These are phyloP conservation scores for Dothidotthia symphoricarpi DNA, from an alignment of 2,329 filamentous ascomycete species.

Conservation along the genomic window DNA sequence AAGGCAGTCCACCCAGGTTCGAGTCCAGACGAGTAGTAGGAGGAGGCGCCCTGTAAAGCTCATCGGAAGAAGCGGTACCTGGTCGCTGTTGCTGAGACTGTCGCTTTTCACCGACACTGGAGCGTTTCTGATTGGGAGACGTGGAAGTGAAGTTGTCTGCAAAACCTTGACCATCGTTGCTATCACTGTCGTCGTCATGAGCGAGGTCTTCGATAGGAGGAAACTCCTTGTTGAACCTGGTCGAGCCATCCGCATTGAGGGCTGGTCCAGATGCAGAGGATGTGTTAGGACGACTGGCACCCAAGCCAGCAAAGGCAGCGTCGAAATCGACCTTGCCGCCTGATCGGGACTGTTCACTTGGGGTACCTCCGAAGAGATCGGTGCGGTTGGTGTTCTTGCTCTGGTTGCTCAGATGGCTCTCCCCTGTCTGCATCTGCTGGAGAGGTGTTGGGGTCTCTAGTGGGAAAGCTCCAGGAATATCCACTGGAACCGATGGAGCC, in stretches of 20 bases:
- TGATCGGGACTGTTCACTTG: slow-evolving; percentile 33
- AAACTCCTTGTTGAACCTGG: slow-evolving; percentile 72
- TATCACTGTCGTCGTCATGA: slow-evolving; percentile 77
- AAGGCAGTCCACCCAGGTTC: slow-evolving; percentile 48
- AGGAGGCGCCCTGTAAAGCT: slow-evolving; percentile 35
- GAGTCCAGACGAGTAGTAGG: slow-evolving; percentile 39
- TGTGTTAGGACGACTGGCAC: slow-evolving; percentile 52
- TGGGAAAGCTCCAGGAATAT: slow-evolving; percentile 52
- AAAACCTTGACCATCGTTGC: slow-evolving; percentile 69
- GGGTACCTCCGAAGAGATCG: slow-evolving; percentile 43
- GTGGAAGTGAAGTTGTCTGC: slow-evolving; percentile 86
- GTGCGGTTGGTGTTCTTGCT: slow-evolving; percentile 43
- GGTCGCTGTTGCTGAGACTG: slow-evolving; percentile 28
- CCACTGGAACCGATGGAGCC: slow-evolving; percentile 28
- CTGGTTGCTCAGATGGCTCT: slow-evolving; percentile 50
- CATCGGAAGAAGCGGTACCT: slow-evolving; percentile 29
- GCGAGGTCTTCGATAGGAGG: slow-evolving; percentile 89
- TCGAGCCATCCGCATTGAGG: slow-evolving; percentile 38
- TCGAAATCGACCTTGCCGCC: slow-evolving; percentile 76
- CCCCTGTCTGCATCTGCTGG: slow-evolving; percentile 50
- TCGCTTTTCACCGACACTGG: slow-evolving; percentile 26
- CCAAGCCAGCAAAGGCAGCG: slow-evolving; percentile 77
- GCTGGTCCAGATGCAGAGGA: slow-evolving; percentile 37
- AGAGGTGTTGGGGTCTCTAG: slow-evolving; percentile 44
- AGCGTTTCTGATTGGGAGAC: slow-evolving; percentile 41